phyloP scores from a whole-genome alignment of 192 early-diverging fungal species.

The Borealophlyctis nickersoniae region DNA sequence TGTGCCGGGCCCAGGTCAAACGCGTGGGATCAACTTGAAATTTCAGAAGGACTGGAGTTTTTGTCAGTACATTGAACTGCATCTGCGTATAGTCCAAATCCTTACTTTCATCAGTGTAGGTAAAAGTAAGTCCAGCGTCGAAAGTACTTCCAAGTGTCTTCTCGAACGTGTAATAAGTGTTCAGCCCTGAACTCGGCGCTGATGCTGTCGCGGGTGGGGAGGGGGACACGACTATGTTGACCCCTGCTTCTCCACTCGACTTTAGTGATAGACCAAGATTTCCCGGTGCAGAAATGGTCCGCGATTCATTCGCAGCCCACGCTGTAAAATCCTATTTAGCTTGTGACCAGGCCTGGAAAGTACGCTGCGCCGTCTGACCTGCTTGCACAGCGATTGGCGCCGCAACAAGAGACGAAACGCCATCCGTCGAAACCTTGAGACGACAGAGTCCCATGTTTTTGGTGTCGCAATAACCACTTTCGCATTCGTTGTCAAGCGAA shows the following conservation, averaged over 20 bases:
- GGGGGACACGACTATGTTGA: constrained; percentile 5
- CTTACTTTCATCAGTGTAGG: constrained; percentile 9
- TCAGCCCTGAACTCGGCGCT: neutral
- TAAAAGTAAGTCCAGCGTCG: neutral
- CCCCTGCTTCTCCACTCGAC: neutral
- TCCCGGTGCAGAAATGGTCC: neutral
- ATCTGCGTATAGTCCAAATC: too few relatives aligned
- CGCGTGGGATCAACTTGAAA: neutral
- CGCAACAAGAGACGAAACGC: too few relatives aligned
- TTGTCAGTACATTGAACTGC: too few relatives aligned
- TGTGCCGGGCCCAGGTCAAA: neutral
- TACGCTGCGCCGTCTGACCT: too few relatives aligned
- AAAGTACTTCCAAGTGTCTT: neutral
- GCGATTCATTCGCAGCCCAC: neutral
- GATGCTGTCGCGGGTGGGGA: neutral
- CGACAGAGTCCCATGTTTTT: too few relatives aligned
- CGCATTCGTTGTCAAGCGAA: neutral
- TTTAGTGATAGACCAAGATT: neutral
- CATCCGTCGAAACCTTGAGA: too few relatives aligned
- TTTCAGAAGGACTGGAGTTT: neutral
- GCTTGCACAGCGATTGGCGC: too few relatives aligned
- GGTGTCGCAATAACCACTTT: too few relatives aligned
- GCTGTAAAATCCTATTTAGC: too few relatives aligned
- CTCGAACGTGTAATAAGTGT: constrained; percentile 10
- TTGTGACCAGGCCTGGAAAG: neutral